Evolutionary conservation across 768 basidiomycete genomes (phyloP).

Genomic region (Panellus pusillus): DNA sequence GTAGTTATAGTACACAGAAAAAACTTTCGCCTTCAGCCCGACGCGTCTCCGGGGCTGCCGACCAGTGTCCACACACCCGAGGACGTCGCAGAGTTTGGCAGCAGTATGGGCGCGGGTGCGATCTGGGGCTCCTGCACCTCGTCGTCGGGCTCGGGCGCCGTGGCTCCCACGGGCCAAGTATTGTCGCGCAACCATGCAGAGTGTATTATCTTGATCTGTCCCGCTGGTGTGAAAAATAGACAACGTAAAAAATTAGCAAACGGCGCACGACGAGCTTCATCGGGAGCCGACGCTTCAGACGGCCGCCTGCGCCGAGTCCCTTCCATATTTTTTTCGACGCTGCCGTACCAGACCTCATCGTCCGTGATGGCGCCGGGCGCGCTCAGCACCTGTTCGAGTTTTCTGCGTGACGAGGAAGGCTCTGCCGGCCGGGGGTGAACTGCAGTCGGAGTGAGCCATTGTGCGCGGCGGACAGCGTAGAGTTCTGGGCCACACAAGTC

Average conservation of each 20-base stretch:
- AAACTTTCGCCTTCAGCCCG: neutral
- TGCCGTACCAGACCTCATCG: constrained; percentile 56
- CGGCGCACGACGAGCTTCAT: constrained; percentile 60
- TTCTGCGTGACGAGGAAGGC: constrained; percentile 41
- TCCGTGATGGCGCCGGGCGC: constrained; percentile 46
- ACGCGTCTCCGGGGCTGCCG: constrained; percentile 3
- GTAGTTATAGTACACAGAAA: constrained; percentile 13
- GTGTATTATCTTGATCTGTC: constrained; percentile 70
- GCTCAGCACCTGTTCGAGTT: constrained; percentile 52
- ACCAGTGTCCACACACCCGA: constrained; percentile 27
- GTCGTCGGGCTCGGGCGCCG: constrained; percentile 65
- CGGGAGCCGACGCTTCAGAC: constrained; percentile 61
- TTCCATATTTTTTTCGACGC: constrained; percentile 65
- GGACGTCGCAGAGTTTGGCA: constrained; percentile 17
- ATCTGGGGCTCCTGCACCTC: constrained; percentile 27
- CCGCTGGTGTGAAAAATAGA: constrained; percentile 16
- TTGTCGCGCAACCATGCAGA: constrained; percentile 75
- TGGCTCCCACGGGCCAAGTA: constrained; percentile 69
- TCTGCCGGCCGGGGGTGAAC: constrained; percentile 22
- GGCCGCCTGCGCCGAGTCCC: constrained; percentile 56
- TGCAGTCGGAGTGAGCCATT: constrained; percentile 52
- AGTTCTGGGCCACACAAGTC: constrained; percentile 50
- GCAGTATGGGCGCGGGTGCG: constrained; percentile 16
- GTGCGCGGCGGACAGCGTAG: constrained; percentile 59
- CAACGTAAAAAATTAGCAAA: neutral